Evolutionary conservation across 1,139 yeast species (phyloP).

Genomic region (Pneumocystis canis): DNA sequence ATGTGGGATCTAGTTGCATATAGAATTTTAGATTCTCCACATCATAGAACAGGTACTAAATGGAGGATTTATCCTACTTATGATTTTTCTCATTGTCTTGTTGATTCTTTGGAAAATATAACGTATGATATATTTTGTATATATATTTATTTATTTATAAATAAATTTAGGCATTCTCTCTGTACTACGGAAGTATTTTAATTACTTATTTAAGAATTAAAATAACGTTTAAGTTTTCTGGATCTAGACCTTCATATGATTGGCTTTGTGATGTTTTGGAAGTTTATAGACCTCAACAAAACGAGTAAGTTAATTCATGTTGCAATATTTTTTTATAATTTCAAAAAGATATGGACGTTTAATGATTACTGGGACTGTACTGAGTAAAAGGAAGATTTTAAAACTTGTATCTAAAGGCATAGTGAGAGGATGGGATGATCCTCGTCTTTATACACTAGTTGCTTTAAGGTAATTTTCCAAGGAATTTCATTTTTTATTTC

Average conservation of each 20-base stretch:
- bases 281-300: conserved; percentile 94
- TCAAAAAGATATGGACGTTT: conserved; percentile 60
- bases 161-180: conserved; percentile 9
- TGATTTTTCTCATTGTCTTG: conserved; percentile 97
- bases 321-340: not conserved
- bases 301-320: conserved; percentile 34
- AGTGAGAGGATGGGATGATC: conserved; percentile 98
- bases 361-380: conserved; percentile 82
- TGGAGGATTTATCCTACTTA: conserved; percentile 98
- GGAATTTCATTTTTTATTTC: not conserved
- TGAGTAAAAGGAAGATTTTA: conserved; percentile 92
- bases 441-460: conserved; percentile 85
- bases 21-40: conserved; percentile 80
- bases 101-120: conserved; percentile 91
- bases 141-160: not conserved
- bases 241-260: conserved; percentile 88
- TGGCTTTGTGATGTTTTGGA: conserved; percentile 95
- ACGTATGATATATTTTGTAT: conserved; percentile 37
- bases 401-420: conserved; percentile 65
- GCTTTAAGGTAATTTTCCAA: conserved; percentile 35
- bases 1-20: conserved; percentile 99
- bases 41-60: conserved; percentile 89
- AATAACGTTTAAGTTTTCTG: conserved; percentile 70
- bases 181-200: conserved; percentile 11
- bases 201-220: not conserved